These are phyloP conservation scores for Strigomonas culicis DNA, from an alignment of 208 protist genomes.

Conservation along the genomic window DNA sequence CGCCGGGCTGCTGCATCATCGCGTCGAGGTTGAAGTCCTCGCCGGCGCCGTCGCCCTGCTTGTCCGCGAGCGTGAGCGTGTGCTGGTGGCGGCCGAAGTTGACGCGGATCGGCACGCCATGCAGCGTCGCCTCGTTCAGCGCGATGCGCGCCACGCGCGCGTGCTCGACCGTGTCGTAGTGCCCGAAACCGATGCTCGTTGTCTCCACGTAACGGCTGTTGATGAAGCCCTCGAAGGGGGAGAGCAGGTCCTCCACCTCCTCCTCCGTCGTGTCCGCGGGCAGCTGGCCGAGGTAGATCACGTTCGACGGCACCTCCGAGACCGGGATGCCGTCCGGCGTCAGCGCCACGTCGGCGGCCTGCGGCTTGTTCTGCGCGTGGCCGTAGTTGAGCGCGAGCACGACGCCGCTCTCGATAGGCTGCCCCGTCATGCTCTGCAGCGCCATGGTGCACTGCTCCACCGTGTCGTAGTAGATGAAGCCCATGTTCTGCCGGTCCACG, in stretches of 20 bases:
- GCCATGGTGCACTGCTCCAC: constrained; percentile 81
- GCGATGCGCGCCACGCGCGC: constrained; percentile 51
- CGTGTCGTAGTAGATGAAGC: constrained; percentile 82
- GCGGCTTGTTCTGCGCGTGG: constrained; percentile 32
- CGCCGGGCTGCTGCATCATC: constrained; percentile 34
- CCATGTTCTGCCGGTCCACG: constrained; percentile 64
- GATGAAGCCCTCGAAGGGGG: constrained; percentile 83
- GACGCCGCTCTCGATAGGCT: constrained; percentile 61
- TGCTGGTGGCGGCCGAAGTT: constrained; percentile 86
- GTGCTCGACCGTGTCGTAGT: constrained; percentile 74
- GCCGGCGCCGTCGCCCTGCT: constrained; percentile 8
- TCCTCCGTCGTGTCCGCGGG: constrained; percentile 52
- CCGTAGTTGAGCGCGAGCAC: constrained; percentile 86
- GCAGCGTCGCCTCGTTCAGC: constrained; percentile 45
- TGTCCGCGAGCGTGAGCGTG: constrained; percentile 31
- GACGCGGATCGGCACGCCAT: constrained; percentile 69
- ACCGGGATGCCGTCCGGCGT: constrained; percentile 43
- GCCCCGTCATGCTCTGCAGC: constrained; percentile 66
- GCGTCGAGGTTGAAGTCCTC: constrained; percentile 21
- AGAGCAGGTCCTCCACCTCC: constrained; percentile 69
- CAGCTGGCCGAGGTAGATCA: constrained; percentile 81
- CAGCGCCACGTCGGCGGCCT: constrained; percentile 7
- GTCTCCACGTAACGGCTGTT: constrained; percentile 60
- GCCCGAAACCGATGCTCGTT: constrained; percentile 77
- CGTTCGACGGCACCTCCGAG: constrained; percentile 77